These are phyloP conservation scores for Spergularia marina DNA, from an alignment of 148 eudicot species.

Conservation along the genomic window DNA sequence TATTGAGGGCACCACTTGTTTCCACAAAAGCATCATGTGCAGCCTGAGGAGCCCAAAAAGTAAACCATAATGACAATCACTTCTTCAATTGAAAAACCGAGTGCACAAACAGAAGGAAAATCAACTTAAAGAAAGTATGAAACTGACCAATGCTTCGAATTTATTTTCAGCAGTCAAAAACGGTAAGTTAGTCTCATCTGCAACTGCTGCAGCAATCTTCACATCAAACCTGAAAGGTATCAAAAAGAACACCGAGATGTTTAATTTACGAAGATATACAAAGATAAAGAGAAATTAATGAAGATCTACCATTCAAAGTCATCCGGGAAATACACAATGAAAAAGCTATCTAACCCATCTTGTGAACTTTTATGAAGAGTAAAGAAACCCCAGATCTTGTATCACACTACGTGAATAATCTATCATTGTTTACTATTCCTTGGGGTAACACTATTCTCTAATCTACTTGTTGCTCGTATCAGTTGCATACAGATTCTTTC, in stretches of 20 bases:
- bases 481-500: neutral
- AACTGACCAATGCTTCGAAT: slow-evolving; percentile 86
- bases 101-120: neutral
- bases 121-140: neutral
- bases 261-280: neutral
- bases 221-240: slow-evolving; percentile 70
- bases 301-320: neutral
- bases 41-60: slow-evolving; percentile 47
- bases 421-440: neutral
- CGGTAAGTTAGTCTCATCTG: slow-evolving; percentile 87
- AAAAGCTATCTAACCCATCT: neutral
- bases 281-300: neutral
- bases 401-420: no score
- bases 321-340: neutral
- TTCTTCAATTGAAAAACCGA: neutral
- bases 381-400: neutral
- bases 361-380: neutral
- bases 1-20: slow-evolving; percentile 85
- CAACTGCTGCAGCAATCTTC: slow-evolving; percentile 93
- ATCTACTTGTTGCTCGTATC: neutral
- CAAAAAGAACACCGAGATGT: neutral
- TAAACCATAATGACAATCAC: neutral
- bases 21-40: slow-evolving; percentile 99
- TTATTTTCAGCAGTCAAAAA: slow-evolving; percentile 97
- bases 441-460: neutral